Conservation (phyloP, 305 asterid species). For the Fraxinus greggii region DNA sequence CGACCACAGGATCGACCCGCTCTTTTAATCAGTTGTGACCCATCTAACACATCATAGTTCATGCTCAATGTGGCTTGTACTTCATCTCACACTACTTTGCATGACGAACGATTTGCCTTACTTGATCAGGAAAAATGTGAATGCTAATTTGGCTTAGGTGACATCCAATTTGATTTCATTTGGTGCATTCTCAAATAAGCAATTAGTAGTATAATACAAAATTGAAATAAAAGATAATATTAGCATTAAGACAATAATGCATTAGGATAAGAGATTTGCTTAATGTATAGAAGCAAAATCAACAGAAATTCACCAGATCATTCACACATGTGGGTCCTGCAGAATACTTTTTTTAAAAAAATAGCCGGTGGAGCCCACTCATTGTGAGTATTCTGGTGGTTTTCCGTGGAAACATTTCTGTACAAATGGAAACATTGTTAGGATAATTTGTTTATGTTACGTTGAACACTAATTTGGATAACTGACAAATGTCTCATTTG, state of each 20-base stretch:
- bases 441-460: neutral
- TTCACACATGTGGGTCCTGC: too few species aligned
- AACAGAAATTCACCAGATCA: too few species aligned
- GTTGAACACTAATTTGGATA: neutral
- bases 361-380: too few species aligned
- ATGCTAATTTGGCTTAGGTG: too few species aligned
- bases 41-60: neutral
- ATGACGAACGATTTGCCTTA: neutral
- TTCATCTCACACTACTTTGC: neutral
- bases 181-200: neutral
- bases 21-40: neutral
- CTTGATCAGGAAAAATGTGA: neutral
- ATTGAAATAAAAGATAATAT: neutral
- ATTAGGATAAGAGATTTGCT: neutral
- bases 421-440: too few species aligned
- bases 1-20: neutral
- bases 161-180: neutral
- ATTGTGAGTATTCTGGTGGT: too few species aligned
- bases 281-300: too few species aligned
- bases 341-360: too few species aligned
- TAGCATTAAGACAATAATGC: neutral
- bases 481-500: neutral
- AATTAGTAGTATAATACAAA: neutral
- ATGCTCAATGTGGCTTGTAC: neutral
- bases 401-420: too few species aligned